phyloP scores from a whole-genome alignment of 1,139 yeast species.

The Yamadazyma diddensiae region DNA sequence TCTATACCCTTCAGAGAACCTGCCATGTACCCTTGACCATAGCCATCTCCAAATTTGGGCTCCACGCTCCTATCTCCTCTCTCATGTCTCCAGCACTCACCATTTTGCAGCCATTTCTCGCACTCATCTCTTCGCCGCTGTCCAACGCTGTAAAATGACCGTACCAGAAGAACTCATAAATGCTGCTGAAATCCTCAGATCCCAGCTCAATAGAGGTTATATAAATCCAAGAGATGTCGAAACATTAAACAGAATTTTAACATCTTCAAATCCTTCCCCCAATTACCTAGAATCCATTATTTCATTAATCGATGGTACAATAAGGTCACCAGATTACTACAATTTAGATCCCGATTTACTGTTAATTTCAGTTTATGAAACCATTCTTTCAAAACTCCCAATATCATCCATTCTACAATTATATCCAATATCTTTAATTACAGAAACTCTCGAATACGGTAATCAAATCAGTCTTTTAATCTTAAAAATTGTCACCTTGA shows the following conservation, averaged over 20 bases:
- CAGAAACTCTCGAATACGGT: conserved; percentile 12
- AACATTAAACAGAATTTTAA: conserved; percentile 1
- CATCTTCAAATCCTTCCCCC: background rate
- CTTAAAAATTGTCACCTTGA: conserved; percentile 19
- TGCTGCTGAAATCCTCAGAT: background rate
- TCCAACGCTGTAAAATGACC: background rate
- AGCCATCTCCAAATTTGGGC: no score
- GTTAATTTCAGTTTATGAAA: conserved; percentile 21
- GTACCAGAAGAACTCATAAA: background rate
- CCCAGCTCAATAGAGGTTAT: background rate
- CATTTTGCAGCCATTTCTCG: no score
- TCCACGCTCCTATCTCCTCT: no score
- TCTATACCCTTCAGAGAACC: no score
- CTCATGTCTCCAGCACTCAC: no score
- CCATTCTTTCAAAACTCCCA: conserved; percentile 18
- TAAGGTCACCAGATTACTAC: conserved; percentile 9
- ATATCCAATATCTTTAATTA: conserved; percentile 23
- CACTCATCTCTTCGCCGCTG: no score
- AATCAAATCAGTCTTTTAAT: conserved; percentile 17
- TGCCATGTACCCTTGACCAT: no score
- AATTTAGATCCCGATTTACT: conserved; percentile 20
- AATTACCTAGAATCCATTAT: conserved; percentile 3
- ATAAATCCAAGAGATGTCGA: conserved; percentile 3
- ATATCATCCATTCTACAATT: conserved; percentile 18
- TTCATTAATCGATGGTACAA: conserved; percentile 6